These are phyloP conservation scores for Cladosporium phlei DNA, from an alignment of 2,329 filamentous ascomycete genomes.

Conservation along the genomic window DNA sequence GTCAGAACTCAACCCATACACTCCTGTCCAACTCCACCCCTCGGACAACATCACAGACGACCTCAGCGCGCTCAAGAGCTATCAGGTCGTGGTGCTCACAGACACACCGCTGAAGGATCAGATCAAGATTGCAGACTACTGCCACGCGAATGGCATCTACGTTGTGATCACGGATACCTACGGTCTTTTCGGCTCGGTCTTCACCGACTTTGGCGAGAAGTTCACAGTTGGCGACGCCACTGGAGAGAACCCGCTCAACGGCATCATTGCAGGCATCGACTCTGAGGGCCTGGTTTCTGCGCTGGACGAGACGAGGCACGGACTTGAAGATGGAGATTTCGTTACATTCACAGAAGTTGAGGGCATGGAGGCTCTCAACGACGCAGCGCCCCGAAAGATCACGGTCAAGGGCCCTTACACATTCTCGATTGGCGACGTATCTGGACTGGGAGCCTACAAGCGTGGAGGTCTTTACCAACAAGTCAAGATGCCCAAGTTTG, in stretches of 20 bases:
- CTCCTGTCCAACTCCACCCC: slow-evolving; percentile 73
- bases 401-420: slow-evolving; percentile 93
- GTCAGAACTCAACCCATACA: slow-evolving; percentile 93
- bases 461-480: slow-evolving; percentile 87
- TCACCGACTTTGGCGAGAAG: slow-evolving; percentile 94
- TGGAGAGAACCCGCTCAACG: slow-evolving; percentile 79
- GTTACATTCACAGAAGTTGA: slow-evolving; percentile 91
- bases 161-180: slow-evolving; percentile 83
- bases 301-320: slow-evolving; percentile 89
- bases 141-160: slow-evolving; percentile 89
- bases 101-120: slow-evolving; percentile 76
- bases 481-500: slow-evolving; percentile 95
- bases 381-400: slow-evolving; percentile 78
- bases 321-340: slow-evolving; percentile 91
- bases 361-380: slow-evolving; percentile 86
- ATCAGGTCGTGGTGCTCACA: slow-evolving; percentile 88
- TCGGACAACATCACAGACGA: slow-evolving; percentile 65
- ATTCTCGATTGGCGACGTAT: slow-evolving; percentile 93
- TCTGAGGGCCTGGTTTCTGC: slow-evolving; percentile 88
- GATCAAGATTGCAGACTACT: slow-evolving; percentile 81
- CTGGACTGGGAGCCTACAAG: slow-evolving; percentile 78
- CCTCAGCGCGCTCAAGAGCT: slow-evolving; percentile 77
- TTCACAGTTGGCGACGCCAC: slow-evolving; percentile 88
- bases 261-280: slow-evolving; percentile 86
- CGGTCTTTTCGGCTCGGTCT: slow-evolving; percentile 90